Percentiles rank a stretch among this genome's conserved stretches.
Conservation (phyloP, 2,329 filamentous ascomycete genomes). For the Septoria linicola region DNA sequence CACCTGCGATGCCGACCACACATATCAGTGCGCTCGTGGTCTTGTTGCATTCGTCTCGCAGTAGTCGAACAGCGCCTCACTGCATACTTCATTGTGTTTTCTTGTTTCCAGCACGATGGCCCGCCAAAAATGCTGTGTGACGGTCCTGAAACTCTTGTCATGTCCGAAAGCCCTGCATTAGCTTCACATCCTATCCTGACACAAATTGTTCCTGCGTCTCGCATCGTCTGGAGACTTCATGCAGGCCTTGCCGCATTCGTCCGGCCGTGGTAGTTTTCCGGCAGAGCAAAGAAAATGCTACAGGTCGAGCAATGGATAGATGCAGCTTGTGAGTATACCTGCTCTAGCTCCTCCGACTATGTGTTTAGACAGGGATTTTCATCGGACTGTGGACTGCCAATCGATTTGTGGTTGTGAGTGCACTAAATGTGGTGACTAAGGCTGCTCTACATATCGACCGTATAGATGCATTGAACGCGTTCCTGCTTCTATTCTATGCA, state of each 20-base stretch:
- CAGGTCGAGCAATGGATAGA: too few species aligned
- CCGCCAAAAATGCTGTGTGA: not conserved
- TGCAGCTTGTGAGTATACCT: too few species aligned
- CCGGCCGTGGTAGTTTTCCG: too few species aligned
- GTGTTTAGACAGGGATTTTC: too few species aligned
- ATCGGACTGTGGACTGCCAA: too few species aligned
- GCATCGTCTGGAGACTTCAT: too few species aligned
- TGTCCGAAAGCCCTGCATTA: not conserved
- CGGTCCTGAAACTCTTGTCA: not conserved
- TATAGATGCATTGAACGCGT: too few species aligned
- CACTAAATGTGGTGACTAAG: too few species aligned
- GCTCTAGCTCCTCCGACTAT: too few species aligned
- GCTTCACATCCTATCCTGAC: not conserved
- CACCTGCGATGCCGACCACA: not conserved
- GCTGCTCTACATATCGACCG: too few species aligned
- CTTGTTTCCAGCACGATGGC: not conserved
- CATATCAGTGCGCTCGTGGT: not conserved
- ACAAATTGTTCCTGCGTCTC: not conserved
- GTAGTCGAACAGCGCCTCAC: not conserved
- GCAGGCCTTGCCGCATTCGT: too few species aligned
- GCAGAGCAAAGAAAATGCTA: not conserved
- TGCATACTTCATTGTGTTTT: not conserved
- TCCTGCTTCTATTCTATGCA: not conserved
- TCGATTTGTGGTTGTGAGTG: too few species aligned
- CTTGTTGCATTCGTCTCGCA: not conserved